Conservation (phyloP, 441 rosid species). For the Biscutella auriculata region DNA sequence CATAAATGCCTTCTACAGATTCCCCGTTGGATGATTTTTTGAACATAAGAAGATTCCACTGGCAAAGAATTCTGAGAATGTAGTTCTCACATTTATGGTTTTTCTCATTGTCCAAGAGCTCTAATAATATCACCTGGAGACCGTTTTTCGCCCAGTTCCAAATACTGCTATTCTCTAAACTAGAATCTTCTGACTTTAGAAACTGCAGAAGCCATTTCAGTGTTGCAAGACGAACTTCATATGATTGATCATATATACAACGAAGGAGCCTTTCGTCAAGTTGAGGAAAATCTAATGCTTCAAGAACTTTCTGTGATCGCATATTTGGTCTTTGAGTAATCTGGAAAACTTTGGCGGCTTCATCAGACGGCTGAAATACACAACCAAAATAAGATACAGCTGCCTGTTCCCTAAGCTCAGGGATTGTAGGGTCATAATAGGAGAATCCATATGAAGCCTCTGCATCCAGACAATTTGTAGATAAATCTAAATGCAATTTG, state of each 20-base stretch:
- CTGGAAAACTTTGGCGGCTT: conserved; percentile 31
- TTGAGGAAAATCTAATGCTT: conserved; percentile 29
- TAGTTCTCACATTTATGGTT: conserved; percentile 60
- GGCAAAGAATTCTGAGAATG: conserved; percentile 65
- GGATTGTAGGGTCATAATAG: conserved; percentile 66
- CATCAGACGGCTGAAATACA: conserved; percentile 49
- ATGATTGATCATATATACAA: conserved; percentile 61
- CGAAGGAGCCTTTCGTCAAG: conserved; percentile 46
- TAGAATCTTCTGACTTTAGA: conserved; percentile 39
- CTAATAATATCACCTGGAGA: conserved; percentile 55
- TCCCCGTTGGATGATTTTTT: conserved; percentile 23
- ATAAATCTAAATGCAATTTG: conserved; percentile 52
- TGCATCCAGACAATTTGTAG: conserved; percentile 55
- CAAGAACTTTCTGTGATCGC: conserved; percentile 18
- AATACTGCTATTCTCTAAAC: conserved; percentile 31
- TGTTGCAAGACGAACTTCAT: conserved; percentile 85
- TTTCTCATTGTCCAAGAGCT: conserved; percentile 52
- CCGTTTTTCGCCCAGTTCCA: conserved; percentile 51
- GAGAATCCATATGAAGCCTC: conserved; percentile 43
- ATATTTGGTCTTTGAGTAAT: conserved; percentile 25
- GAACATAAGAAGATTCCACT: conserved; percentile 73
- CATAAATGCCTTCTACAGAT: conserved; percentile 25
- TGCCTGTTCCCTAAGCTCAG: conserved; percentile 79
- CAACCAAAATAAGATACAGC: conserved; percentile 74
- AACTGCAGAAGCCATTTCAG: conserved; percentile 76